Evolutionary conservation across 225 moss, liverwort and hornwort genomes (phyloP), one percentile per base, ranked within the genome.

Genomic region (Asterella californica): DNA sequence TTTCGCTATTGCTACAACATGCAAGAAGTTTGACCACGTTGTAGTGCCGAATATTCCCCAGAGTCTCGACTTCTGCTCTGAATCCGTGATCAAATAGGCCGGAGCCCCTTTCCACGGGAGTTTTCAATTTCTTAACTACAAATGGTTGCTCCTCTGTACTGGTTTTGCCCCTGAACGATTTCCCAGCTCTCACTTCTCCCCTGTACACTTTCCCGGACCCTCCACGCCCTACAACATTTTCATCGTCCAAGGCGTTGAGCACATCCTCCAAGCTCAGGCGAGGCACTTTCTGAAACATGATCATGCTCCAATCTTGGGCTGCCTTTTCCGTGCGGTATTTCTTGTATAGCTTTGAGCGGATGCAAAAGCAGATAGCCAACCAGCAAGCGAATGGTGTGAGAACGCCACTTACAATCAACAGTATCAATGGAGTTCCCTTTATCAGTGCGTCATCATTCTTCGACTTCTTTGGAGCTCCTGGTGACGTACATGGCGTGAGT

Each of bases 21-120:
- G 84, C 83, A 55, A 84, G 73, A 18, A 87, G 80, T 79, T 87
- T 84, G 19, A 84, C 82, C 42, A 87, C 79, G 21, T 87, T 87
- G 60, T 72, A 79, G 74, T 87, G 87, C 48, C 84, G 75, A 64
- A 87, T 84, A 50, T 78, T 82, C n/a, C 87, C 84, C 1, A 87
- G 76, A 25, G 79, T 84, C 25, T 87, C 84, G 32, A 87, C 74
- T 64, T 87, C 87, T 21, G 84, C 84, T 54, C 67, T 66, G 77
- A 87, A 87, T 52, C 83, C 87, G 64, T 82, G 82, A 33, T 87
- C 87, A 42, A 82, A 73, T 47, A 65, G 29, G 53, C 53, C 72
- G 10, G 67, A 76, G 2, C 70, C 72, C 18, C 76, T 74, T 37
- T 60, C 66, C 4, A 71, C 83, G 11, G 49, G 62, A 18, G 72